Percentiles rank a stretch among this genome's conserved stretches.
These are phyloP conservation scores for Arthrobotrys iridis DNA, from an alignment of 2,329 filamentous ascomycete species.

Conservation along the genomic window DNA sequence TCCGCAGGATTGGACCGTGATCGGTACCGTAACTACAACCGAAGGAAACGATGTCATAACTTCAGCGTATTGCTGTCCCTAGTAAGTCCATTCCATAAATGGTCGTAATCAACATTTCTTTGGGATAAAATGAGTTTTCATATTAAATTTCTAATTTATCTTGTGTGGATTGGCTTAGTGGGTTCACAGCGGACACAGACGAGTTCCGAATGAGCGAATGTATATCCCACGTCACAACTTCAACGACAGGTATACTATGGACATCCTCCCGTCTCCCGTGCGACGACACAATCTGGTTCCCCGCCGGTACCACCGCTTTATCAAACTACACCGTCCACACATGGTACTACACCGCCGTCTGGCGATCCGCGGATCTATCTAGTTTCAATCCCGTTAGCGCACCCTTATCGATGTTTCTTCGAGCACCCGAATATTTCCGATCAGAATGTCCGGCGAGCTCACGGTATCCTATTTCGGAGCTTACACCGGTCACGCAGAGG, in stretches of 20 bases:
- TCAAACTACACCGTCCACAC: neutral
- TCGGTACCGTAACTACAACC: neutral
- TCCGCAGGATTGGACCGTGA: neutral
- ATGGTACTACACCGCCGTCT: neutral
- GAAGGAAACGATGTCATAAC: neutral
- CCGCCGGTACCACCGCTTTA: neutral
- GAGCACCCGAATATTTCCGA: too few relatives aligned
- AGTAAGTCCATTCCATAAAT: too few relatives aligned
- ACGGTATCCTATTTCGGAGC: neutral
- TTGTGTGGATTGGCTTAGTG: too few relatives aligned
- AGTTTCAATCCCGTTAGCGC: constrained; percentile 1
- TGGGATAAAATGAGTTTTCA: too few relatives aligned
- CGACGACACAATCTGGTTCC: neutral
- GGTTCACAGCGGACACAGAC: neutral
- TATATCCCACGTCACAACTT: neutral
- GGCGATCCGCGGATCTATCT: neutral
- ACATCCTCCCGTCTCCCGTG: neutral
- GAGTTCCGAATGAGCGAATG: neutral
- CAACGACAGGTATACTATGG: neutral
- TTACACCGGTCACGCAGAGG: neutral
- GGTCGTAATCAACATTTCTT: too few relatives aligned
- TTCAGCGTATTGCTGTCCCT: too few relatives aligned
- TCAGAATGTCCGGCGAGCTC: neutral
- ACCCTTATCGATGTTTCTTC: neutral
- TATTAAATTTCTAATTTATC: too few relatives aligned